Evolutionary conservation across 192 early-diverging fungal species (phyloP).

Genomic region (Backusella morwellensis): DNA sequence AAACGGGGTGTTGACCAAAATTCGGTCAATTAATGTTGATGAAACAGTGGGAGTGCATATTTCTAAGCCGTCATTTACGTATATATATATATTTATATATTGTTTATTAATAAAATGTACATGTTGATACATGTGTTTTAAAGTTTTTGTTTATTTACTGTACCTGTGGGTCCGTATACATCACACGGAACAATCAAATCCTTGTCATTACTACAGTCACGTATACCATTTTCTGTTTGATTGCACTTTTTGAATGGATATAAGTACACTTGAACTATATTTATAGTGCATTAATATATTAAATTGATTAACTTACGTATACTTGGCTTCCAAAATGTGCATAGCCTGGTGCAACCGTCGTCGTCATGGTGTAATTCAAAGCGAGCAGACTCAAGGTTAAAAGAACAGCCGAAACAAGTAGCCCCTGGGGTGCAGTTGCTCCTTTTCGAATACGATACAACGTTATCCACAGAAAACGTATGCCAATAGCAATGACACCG

Average conservation of each 20-base stretch:
- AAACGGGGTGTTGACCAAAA: constrained; percentile 49
- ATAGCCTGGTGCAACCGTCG: constrained; percentile 58
- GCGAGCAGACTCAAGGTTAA: constrained; percentile 53
- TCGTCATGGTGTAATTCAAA: constrained; percentile 53
- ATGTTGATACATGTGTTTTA: constrained; percentile 1
- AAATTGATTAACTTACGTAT: constrained; percentile 40
- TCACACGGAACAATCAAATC: constrained; percentile 58
- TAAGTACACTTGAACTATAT: background rate
- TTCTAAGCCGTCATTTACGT: constrained; percentile 20
- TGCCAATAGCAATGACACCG: constrained; percentile 52
- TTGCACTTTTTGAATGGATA: constrained; percentile 43
- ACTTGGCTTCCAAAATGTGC: constrained; percentile 61
- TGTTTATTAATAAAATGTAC: background rate
- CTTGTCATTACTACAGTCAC: constrained; percentile 47
- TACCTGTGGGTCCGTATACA: constrained; percentile 48
- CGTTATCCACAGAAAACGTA: constrained; percentile 55
- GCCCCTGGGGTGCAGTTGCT: constrained; percentile 57
- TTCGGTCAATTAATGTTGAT: constrained; percentile 45
- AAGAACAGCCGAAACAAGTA: constrained; percentile 49
- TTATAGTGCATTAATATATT: background rate
- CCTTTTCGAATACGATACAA: constrained; percentile 47
- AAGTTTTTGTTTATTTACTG: background rate
- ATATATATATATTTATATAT: background rate
- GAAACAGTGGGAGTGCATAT: constrained; percentile 59
- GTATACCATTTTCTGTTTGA: constrained; percentile 33